A percentile compares a stretch with the other conserved stretches of the same genome.
These are phyloP conservation scores for Chrysanthemum lavandulifolium DNA, from an alignment of 129 eudicot genomes.

Conservation along the genomic window DNA sequence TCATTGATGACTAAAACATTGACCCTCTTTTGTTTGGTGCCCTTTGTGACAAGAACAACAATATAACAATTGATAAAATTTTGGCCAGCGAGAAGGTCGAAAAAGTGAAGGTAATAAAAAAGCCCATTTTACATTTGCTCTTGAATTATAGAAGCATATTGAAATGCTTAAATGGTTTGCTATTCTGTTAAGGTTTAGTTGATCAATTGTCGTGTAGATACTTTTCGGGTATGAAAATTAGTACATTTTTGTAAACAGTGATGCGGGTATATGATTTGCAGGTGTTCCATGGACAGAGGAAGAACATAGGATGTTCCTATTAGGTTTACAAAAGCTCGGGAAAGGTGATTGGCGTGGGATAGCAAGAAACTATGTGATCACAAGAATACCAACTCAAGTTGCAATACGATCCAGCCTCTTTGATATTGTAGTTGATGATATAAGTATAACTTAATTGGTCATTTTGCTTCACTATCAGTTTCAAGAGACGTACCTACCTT, in stretches of 20 bases:
- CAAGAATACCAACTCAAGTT: conserved; percentile 96
- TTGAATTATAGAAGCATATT: no score
- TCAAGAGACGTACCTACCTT: no score
- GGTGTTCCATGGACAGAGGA: conserved; percentile 99
- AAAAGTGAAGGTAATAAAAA: no score
- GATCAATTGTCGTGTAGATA: neutral
- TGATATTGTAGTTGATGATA: conserved; percentile 82
- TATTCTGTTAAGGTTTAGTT: neutral
- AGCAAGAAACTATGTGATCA: conserved; percentile 75
- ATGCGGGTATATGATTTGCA: conserved; percentile 30
- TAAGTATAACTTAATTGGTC: conserved; percentile 32
- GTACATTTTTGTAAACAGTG: neutral
- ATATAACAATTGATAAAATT: no score
- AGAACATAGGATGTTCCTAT: conserved; percentile 84
- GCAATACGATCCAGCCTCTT: conserved; percentile 96
- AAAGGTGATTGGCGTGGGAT: conserved; percentile 99
- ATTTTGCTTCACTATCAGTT: neutral
- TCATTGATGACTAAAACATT: neutral
- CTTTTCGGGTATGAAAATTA: neutral
- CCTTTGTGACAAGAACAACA: no score
- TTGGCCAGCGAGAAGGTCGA: no score
- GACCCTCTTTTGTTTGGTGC: no score
- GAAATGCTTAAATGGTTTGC: neutral
- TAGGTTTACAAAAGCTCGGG: conserved; percentile 95
- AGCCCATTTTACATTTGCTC: no score